phyloP scores from a whole-genome alignment of 306 rosid species.

The Spatholobus suberectus region DNA sequence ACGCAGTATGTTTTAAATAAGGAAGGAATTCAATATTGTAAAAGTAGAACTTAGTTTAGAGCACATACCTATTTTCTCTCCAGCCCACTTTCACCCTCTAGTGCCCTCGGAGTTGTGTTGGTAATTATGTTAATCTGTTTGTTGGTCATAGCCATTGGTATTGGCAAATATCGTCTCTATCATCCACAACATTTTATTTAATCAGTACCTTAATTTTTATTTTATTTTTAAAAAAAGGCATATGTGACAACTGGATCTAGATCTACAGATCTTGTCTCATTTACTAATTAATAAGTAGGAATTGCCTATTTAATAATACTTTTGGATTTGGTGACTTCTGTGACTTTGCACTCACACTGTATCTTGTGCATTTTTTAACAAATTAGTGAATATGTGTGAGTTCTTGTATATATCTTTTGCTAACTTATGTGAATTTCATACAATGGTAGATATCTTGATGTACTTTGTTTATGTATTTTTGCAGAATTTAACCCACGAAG shows the following conservation, averaged over 20 bases:
- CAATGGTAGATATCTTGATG: neutral
- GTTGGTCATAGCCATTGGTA: neutral
- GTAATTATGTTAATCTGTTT: neutral
- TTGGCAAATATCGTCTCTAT: neutral
- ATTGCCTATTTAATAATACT: neutral
- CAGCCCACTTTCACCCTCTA: neutral
- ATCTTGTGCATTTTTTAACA: neutral
- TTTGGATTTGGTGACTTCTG: neutral
- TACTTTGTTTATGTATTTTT: slow-evolving; percentile 4
- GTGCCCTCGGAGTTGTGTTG: neutral
- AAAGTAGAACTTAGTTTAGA: neutral
- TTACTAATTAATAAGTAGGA: neutral
- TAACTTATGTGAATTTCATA: neutral
- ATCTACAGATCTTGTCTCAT: neutral
- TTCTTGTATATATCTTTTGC: slow-evolving; percentile 6
- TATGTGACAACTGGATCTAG: neutral
- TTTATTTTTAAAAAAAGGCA: no score
- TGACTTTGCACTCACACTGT: neutral
- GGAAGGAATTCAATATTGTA: neutral
- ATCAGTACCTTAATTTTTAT: neutral
- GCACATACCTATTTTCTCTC: neutral
- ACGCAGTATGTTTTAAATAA: neutral
- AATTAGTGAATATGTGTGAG: neutral
- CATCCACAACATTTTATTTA: neutral
- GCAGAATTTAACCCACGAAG: slow-evolving; percentile 57